Conservation (phyloP, 176 grass and related monocot species). For the Thalia dealbata region DNA sequence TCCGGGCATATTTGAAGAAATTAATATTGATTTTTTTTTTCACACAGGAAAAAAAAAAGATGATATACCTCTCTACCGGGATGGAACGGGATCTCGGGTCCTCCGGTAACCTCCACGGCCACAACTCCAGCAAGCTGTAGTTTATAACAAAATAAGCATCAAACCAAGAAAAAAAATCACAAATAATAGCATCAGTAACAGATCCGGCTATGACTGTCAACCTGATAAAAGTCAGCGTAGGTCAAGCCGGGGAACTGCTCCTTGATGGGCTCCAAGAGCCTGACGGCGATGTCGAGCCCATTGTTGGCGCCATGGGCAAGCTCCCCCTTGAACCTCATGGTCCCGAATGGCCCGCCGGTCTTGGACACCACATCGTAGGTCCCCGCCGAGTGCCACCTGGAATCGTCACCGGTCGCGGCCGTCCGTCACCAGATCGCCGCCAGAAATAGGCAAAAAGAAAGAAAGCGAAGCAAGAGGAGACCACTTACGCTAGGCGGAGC, state of each 20-base stretch:
- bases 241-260: constrained; percentile 61
- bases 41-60: background rate
- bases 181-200: constrained; percentile 7
- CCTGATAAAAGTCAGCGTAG: constrained; percentile 96
- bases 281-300: constrained; percentile 77
- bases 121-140: constrained; percentile 85
- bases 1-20: no score
- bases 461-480: background rate
- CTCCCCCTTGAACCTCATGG: constrained; percentile 58
- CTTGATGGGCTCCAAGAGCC: constrained; percentile 89
- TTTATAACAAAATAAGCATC: background rate
- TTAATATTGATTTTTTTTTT: background rate
- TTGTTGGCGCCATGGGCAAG: constrained; percentile 73
- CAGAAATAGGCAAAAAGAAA: background rate
- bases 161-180: constrained; percentile 10
- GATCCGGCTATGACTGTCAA: background rate
- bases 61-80: constrained; percentile 65
- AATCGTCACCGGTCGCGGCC: background rate
- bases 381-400: constrained; percentile 90
- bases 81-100: constrained; percentile 87
- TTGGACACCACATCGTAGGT: constrained; percentile 67
- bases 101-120: constrained; percentile 83
- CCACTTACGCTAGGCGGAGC: constrained; percentile 66
- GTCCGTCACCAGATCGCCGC: background rate
- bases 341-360: constrained; percentile 87